Base-by-base conservation (phyloP, 2,329 filamentous ascomycete genomes). In the Pseudocercospora vitis region DNA sequence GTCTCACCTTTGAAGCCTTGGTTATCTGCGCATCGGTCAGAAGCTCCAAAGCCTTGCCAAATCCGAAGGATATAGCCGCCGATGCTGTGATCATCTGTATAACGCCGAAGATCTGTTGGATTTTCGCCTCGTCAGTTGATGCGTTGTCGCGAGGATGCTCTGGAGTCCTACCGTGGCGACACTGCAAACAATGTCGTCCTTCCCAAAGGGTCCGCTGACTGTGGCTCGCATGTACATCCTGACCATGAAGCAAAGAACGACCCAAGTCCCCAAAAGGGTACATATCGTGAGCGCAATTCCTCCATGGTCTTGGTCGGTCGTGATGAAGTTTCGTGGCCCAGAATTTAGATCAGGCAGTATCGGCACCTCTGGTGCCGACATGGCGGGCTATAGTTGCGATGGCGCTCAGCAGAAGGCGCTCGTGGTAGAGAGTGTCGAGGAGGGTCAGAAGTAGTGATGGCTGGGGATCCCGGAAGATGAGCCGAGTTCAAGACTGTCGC, bases 211-310 rank as follows among this genome's bases (percentile, higher is more conserved):
- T 8, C 59, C 59, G 24, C 55, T 58, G 19, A 63, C 57, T 7
- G 59, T 61, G n/a, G 53, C 55, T 24, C 62, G 50, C 56, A 63
- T 64, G 57, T 60, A 63, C 16, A 63, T 39, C 35, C 62, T 52
- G 16, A 63, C 53, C 24, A 61, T 46, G 29, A 61, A 64, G 53
- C 60, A 63, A 4, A 64, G 55, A 3, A 64, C 46, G 4, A 58
- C 59, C 59, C 59, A 64, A 7, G 59, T 62, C 18, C 58, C 61
- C 59, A 64, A 56, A 12, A 63, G 50, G 18, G 60, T 63, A 28
- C 60, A 59, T 29, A 64, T 55, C 14, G 59, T 59, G 18, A 63
- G 37, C 12, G 61, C 61, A 28, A 64, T 58, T 11, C 62, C 62
- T 48, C 62, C 60, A 58, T 62, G 62, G 26, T 63, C 62, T 26